Evolutionary conservation across 352 stramenopile species (phyloP), one percentile per base, ranked within the genome.

Genomic region (Globisporangium spiculum): DNA sequence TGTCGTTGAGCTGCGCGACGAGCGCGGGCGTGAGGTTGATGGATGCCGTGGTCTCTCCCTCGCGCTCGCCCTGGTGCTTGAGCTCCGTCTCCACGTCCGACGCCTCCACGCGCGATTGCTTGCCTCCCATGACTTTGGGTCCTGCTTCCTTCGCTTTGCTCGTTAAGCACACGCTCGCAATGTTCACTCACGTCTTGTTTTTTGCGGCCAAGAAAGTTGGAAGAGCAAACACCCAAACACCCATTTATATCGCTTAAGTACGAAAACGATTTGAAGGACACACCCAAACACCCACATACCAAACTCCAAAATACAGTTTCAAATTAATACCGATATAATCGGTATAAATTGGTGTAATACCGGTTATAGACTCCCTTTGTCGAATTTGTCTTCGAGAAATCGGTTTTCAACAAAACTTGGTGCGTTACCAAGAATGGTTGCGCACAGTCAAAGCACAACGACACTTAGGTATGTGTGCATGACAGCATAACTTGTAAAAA

Each of bases 61-160:
- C 79, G 44, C 74, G 63, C 24, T 81, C 67, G 1, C 73, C 69
- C 36, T 86, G 77, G 34, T 81, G 66, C 20, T 72, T 72, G 67
- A 91, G 73, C 73, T 93, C 81, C 18, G 72, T 77, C 65, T 83
- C 75, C 59, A 73, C 69, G 38, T 92, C 83, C 32, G 76, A 84
- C 63, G 80, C 75, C 74, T 87, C 83, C 65, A 93, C 80, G 62
- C 85, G 85, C 69, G 85, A 92, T 74, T 90, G 85, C 75, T 89
- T 90, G 68, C 81, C 83, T 75, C 85, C 85, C 85, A 93, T 93
- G 36, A 32, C 18, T 50, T n/a, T 50, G 44, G 7, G 32, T 38
- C 30, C 30, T 83, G 52, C 26, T 18, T 69, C 60, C 26, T 27
- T 9, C 34, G 7, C n/a, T 50, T 30, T 16, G 55, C 5, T 58